Evolutionary conservation across 2,329 filamentous ascomycete genomes (phyloP).

Genomic region (Penicillium sp.): DNA sequence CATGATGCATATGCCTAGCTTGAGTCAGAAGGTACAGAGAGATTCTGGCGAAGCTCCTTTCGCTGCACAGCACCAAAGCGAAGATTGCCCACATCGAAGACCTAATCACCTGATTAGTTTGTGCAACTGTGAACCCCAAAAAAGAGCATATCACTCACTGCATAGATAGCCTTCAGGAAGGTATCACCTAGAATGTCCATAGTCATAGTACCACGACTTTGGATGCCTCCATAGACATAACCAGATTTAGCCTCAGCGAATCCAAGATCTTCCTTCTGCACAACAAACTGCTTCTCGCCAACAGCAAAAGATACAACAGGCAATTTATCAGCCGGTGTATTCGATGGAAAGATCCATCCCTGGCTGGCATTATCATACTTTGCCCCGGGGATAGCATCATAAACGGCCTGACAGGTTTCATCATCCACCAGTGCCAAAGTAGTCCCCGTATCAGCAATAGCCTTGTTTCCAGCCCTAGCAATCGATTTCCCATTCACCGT

Average conservation of each 20-base stretch:
- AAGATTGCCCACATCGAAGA: slow-evolving; percentile 55
- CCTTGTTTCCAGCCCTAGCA: slow-evolving; percentile 48
- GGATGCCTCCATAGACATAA: slow-evolving; percentile 56
- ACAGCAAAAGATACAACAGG: slow-evolving; percentile 57
- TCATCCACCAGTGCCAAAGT: slow-evolving; percentile 60
- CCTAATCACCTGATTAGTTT: slow-evolving; percentile 27
- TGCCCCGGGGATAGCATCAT: slow-evolving; percentile 55
- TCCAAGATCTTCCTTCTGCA: slow-evolving; percentile 56
- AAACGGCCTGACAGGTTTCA: slow-evolving; percentile 52
- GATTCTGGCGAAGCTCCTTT: slow-evolving; percentile 32
- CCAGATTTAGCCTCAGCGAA: slow-evolving; percentile 50
- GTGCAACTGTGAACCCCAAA: background rate
- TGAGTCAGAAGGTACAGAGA: slow-evolving; percentile 11
- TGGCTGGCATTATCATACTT: slow-evolving; percentile 49
- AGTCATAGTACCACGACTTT: slow-evolving; percentile 50
- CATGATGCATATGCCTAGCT: background rate
- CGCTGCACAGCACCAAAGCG: slow-evolving; percentile 54
- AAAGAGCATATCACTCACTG: slow-evolving; percentile 36
- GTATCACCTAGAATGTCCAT: slow-evolving; percentile 59
- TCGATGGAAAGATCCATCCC: slow-evolving; percentile 56
- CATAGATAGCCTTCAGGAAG: slow-evolving; percentile 58
- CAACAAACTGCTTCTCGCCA: slow-evolving; percentile 51
- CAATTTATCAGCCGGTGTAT: slow-evolving; percentile 45
- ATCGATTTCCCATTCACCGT: slow-evolving; percentile 51
- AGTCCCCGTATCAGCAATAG: slow-evolving; percentile 65